Base-by-base conservation (phyloP, 176 grass and related monocot genomes). In the Musa schizocarpa region DNA sequence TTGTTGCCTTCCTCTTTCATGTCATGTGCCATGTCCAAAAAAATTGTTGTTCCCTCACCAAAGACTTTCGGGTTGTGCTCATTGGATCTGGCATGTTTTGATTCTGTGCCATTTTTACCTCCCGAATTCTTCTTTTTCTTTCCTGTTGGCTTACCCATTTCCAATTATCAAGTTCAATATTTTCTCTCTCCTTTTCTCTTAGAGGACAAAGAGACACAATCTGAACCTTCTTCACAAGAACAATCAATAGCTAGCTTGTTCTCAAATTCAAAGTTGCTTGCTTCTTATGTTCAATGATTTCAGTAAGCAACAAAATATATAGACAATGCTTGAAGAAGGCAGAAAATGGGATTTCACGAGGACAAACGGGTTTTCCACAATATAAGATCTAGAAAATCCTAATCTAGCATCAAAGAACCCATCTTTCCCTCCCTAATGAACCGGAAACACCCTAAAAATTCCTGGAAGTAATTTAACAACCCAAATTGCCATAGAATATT, bases 1-100 rank as follows among this genome's bases (percentile, higher is more conserved):
- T 87, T 91, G 80, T 98, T 88, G 16, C 90, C 94, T 1, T 93
- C 94, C 48, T 98, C 94, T 62, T 85, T 87, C 71, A 87, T 79
- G 72, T 90, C 82, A 55, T 68, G 69, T 49, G 94, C 88, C 84
- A 98, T 98, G 43, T 91, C 94, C 0, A 86, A 78, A 70, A 93
- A 91, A 24, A 93, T 71, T 7, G 88, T 71, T 69, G 79, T 87
- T 68, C 91, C 94, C 79, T 92, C 84, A 71, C 93, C 94, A 9
- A 98, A 79, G 50, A 91, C 86, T 75, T 81, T 73, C 27, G 71
- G 24, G 63, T 68, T 79, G 27, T 65, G 26, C 13, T 88, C 79
- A 2, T 63, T 62, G 8, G 22, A 61, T 54, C 61, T 78, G 73
- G 54, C 69, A 24, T 85, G 84, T 72, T 85, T 98, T 53, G 90